phyloP scores from a whole-genome alignment of 257 asterid species.

The Penstemon barbatus region DNA sequence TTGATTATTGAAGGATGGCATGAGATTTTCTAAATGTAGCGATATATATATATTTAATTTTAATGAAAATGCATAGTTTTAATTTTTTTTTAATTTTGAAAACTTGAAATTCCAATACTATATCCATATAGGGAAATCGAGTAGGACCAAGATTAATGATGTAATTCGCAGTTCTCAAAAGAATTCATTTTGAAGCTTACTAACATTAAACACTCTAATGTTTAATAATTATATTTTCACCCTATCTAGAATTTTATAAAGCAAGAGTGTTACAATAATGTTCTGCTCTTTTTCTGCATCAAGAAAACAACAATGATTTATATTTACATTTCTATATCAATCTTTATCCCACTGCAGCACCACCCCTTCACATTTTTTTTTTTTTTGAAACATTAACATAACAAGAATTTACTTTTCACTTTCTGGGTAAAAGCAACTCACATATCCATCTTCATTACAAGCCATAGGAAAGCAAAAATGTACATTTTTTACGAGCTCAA shows the following conservation, averaged over 20 bases:
- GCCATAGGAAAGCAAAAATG: neutral
- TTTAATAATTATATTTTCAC: neutral
- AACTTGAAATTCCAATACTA: no score
- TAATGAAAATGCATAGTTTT: no score
- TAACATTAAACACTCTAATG: neutral
- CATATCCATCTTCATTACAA: neutral
- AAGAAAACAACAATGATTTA: neutral
- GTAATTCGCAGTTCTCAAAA: no score
- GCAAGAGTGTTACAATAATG: neutral
- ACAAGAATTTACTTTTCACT: neutral
- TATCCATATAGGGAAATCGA: no score
- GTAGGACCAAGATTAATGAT: no score
- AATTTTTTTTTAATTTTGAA: no score
- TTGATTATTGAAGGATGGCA: no score
- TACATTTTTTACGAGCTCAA: slow-evolving; percentile 30
- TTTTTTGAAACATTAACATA: neutral
- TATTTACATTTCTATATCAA: neutral
- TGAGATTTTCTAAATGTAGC: no score
- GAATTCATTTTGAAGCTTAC: no score
- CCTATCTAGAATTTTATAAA: neutral
- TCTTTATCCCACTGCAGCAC: neutral
- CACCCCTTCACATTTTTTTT: neutral
- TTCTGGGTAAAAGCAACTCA: neutral
- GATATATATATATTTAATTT: no score
- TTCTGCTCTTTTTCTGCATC: neutral